A percentile compares a stretch with the other conserved stretches of the same genome.
These are phyloP conservation scores for Avena atlantica DNA, from an alignment of 176 grass and related monocot genomes.

Conservation along the genomic window DNA sequence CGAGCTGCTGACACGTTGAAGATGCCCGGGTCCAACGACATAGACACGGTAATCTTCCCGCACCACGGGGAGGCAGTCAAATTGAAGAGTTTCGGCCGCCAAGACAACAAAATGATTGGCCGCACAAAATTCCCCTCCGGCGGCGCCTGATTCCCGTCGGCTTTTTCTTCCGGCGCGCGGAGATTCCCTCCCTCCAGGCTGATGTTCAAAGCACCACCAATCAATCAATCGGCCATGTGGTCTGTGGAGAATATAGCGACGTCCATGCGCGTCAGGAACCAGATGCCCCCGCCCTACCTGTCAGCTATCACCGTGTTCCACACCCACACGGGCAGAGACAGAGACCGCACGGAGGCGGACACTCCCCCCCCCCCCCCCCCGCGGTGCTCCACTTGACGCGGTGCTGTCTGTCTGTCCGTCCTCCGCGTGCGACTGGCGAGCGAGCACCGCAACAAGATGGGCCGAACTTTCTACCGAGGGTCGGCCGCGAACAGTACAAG, in stretches of 20 bases:
- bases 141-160: neutral
- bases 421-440: neutral
- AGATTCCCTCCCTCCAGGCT: neutral
- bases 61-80: neutral
- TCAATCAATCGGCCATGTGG: neutral
- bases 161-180: neutral
- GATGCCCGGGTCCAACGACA: neutral
- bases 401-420: neutral
- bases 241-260: conserved; percentile 12
- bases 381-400: neutral
- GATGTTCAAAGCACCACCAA: neutral
- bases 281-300: neutral
- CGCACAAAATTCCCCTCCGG: neutral
- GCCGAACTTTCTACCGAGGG: neutral
- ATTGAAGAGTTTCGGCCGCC: neutral
- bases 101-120: neutral
- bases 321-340: neutral
- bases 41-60: neutral
- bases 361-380: neutral
- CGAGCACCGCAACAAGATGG: neutral
- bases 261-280: neutral
- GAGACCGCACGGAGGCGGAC: neutral
- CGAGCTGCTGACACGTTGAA: neutral
- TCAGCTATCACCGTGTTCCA: neutral
- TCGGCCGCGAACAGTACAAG: neutral